Conservation (phyloP, 352 stramenopile genomes). For the Phytophthora crassamura region DNA sequence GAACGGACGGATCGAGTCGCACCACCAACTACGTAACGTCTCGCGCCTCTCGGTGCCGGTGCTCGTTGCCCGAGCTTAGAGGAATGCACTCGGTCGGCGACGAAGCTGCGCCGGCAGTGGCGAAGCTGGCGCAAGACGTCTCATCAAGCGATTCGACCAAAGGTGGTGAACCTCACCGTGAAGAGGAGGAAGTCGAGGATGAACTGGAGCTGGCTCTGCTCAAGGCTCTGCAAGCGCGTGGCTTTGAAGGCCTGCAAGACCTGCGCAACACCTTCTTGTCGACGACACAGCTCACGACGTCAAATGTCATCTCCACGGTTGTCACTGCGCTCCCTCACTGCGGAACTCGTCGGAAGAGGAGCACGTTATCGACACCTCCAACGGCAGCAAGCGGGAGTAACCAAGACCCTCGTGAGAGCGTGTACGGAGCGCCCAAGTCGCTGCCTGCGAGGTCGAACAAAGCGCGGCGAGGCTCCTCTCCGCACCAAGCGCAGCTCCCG, state of each 20-base stretch:
- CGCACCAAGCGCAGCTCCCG: conserved; percentile 58
- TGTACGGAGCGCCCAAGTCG: conserved; percentile 33
- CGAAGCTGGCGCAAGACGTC: neutral
- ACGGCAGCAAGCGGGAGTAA: conserved; percentile 25
- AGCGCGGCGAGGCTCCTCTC: conserved; percentile 23
- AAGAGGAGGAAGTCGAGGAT: conserved; percentile 7
- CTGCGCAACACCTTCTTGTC: conserved; percentile 48
- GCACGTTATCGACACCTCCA: conserved; percentile 11
- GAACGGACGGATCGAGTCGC: conserved; percentile 24
- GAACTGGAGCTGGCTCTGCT: conserved; percentile 44
- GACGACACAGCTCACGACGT: conserved; percentile 68
- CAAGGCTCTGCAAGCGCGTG: conserved; percentile 29
- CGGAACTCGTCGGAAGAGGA: conserved; percentile 12
- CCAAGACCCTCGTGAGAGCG: conserved; percentile 36
- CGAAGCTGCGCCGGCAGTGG: neutral
- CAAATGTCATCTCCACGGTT: conserved; percentile 70
- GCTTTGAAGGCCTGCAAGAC: conserved; percentile 53
- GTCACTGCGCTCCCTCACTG: conserved; percentile 46
- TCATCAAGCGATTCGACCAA: neutral
- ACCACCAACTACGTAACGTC: conserved; percentile 25
- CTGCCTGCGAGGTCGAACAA: conserved; percentile 47
- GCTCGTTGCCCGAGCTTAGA: neutral
- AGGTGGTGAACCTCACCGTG: neutral
- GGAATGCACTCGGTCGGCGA: conserved; percentile 16
- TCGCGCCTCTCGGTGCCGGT: neutral